A percentile compares a stretch with the other conserved stretches of the same genome.
Evolutionary conservation across 176 grass and related monocot species (phyloP).

Genomic region (Phoenix roebelenii): DNA sequence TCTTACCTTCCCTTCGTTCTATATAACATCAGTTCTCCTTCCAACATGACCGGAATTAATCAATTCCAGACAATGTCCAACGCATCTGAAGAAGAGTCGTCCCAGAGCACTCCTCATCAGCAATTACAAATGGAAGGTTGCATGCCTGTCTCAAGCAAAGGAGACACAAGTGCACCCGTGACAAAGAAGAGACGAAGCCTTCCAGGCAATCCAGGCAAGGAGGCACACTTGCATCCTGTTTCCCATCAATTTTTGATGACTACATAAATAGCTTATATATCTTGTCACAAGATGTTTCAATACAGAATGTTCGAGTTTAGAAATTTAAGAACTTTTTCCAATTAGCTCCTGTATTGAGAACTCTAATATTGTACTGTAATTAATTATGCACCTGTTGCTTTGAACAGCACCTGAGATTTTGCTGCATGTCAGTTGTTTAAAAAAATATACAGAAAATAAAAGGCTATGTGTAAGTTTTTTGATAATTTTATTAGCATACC

Average conservation of each 20-base stretch:
- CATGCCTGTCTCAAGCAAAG: constrained; percentile 29
- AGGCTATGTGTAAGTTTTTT: no score
- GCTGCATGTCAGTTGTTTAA: no score
- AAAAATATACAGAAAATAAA: no score
- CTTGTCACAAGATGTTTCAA: no score
- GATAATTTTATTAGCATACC: no score
- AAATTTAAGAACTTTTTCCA: no score
- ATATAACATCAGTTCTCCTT: constrained; percentile 35
- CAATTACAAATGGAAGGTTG: constrained; percentile 22
- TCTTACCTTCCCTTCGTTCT: constrained; percentile 10
- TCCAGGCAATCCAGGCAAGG: constrained; percentile 39
- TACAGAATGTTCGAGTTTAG: no score
- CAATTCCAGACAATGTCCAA: constrained; percentile 35
- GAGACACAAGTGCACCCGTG: constrained; percentile 9
- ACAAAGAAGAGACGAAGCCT: constrained; percentile 46
- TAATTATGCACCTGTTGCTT: no score
- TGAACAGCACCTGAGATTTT: no score
- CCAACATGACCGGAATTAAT: constrained; percentile 14
- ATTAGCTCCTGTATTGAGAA: no score
- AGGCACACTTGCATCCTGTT: neutral
- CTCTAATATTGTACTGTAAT: no score
- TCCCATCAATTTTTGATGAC: neutral
- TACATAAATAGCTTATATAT: neutral
- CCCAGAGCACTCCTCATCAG: constrained; percentile 38
- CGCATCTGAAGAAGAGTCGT: constrained; percentile 50